Percentiles rank a stretch among this genome's conserved stretches.
Evolutionary conservation across 225 moss, liverwort and hornwort species (phyloP).

Genomic region (Anthoceros angustus): DNA sequence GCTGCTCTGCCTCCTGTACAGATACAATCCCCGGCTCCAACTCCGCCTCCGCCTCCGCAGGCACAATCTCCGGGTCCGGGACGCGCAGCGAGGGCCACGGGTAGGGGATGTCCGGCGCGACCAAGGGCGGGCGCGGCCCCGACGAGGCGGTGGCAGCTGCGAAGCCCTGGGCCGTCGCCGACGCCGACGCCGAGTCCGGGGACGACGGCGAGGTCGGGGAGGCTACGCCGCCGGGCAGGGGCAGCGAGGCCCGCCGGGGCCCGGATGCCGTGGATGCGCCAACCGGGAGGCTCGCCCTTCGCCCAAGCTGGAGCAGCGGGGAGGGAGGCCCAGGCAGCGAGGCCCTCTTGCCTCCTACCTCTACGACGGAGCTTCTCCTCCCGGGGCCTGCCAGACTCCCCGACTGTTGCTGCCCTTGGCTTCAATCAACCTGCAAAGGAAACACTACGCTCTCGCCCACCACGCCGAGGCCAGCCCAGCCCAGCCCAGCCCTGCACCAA

Average conservation of each 20-base stretch:
- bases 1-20: background rate
- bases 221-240: no score
- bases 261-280: background rate
- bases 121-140: no score
- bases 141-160: no score
- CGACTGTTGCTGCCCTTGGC: background rate
- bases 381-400: background rate
- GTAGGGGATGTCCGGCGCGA: no score
- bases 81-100: no score
- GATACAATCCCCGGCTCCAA: no score
- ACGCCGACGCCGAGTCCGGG: no score
- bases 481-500: background rate
- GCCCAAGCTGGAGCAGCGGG: background rate
- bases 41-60: no score
- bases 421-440: no score
- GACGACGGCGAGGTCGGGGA: background rate
- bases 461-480: background rate
- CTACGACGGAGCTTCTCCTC: background rate
- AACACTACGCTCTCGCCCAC: no score
- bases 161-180: no score
- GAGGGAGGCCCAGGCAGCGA: background rate
- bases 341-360: background rate
- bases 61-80: no score
- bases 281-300: background rate
- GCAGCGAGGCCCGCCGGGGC: background rate